Evolutionary conservation across 2,329 filamentous ascomycete species (phyloP).

Genomic region (Fusarium tuaranense): DNA sequence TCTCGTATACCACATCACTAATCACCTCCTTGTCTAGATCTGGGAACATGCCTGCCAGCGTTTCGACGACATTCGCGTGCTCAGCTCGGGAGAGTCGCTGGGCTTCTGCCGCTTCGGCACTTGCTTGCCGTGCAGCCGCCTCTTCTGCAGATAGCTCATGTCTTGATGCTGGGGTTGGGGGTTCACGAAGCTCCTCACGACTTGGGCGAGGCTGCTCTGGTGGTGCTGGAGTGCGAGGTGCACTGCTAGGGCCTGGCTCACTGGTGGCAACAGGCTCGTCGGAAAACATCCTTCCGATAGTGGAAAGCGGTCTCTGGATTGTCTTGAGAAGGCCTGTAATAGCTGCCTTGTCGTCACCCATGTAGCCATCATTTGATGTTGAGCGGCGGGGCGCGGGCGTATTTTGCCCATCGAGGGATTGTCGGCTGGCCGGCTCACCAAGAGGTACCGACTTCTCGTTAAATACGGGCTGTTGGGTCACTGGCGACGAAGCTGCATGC

Average conservation of each 20-base stretch:
- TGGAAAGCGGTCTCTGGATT: constrained; percentile 90
- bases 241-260: constrained; percentile 46
- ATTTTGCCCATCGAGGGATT: constrained; percentile 55
- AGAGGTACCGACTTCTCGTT: constrained; percentile 57
- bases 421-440: constrained; percentile 51
- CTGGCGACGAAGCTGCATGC: constrained; percentile 67
- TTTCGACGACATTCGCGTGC: constrained; percentile 92
- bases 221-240: constrained; percentile 53
- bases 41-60: constrained; percentile 95
- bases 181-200: constrained; percentile 45
- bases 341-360: constrained; percentile 78
- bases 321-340: constrained; percentile 88
- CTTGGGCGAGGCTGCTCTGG: constrained; percentile 49
- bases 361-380: constrained; percentile 65
- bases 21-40: constrained; percentile 94
- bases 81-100: constrained; percentile 84
- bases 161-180: constrained; percentile 49
- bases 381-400: constrained; percentile 61
- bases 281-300: constrained; percentile 94
- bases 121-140: constrained; percentile 89
- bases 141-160: constrained; percentile 79
- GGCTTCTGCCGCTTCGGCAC: constrained; percentile 89
- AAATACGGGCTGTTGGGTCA: constrained; percentile 52
- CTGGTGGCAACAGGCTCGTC: constrained; percentile 65
- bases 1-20: constrained; percentile 94